phyloP scores from a whole-genome alignment of 1,284 basidiomycete species.

The Testicularia cyperi region DNA sequence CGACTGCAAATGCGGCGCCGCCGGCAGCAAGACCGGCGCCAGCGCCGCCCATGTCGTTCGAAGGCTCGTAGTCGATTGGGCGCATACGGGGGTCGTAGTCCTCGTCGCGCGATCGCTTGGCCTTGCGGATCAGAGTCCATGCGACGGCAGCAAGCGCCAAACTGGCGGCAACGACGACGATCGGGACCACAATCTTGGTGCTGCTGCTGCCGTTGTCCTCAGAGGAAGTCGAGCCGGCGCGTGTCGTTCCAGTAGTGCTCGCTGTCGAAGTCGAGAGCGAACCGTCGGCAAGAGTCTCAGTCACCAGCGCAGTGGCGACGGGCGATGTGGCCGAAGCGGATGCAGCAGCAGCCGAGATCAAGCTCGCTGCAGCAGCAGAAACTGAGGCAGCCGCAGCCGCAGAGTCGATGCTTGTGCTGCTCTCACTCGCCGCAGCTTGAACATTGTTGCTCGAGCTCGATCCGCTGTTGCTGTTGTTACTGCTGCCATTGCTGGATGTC shows the following conservation, averaged over 20 bases:
- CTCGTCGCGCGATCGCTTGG: neutral
- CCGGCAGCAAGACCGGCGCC: conserved; percentile 5
- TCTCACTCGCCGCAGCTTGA: no score
- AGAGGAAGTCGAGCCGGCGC: no score
- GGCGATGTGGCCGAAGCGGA: neutral
- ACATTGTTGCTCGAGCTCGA: conserved; percentile 4
- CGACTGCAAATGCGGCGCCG: conserved; percentile 26
- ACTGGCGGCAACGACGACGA: conserved; percentile 27
- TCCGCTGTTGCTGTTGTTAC: conserved; percentile 3
- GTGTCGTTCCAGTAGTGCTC: conserved; percentile 3
- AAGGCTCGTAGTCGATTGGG: conserved; percentile 9
- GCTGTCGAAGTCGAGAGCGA: neutral
- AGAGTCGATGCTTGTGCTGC: neutral
- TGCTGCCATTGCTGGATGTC: conserved; percentile 1
- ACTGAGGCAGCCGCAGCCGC: conserved; percentile 7
- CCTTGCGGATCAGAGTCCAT: conserved; percentile 12
- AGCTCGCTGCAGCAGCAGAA: conserved; percentile 12
- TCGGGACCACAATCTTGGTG: conserved; percentile 38
- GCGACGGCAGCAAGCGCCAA: conserved; percentile 21
- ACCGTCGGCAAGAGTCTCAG: neutral
- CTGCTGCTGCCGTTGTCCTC: conserved; percentile 11
- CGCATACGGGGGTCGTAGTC: conserved; percentile 12
- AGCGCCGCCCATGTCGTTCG: conserved; percentile 13
- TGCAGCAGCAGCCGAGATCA: conserved; percentile 13
- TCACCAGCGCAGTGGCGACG: neutral